phyloP scores from a whole-genome alignment of 2,329 filamentous ascomycete species.

The Bipolaris gigantea region DNA sequence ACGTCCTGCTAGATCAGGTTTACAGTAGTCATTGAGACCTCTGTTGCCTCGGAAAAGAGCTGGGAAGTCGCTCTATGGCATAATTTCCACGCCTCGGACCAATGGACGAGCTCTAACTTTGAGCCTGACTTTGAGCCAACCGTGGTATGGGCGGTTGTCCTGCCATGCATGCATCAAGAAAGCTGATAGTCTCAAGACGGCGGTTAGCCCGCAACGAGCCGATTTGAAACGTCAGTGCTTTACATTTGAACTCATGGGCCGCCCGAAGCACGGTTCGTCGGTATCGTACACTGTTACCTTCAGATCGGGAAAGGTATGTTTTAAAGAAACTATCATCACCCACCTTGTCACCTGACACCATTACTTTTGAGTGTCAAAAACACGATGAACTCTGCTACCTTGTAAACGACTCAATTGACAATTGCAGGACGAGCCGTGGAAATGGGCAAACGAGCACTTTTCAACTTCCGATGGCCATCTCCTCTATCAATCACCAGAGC shows the following conservation, averaged over 20 bases:
- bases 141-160: constrained; percentile 22
- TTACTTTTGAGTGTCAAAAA: neutral
- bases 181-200: constrained; percentile 26
- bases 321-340: too few relatives aligned
- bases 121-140: constrained; percentile 43
- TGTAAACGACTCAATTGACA: neutral
- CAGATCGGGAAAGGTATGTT: constrained; percentile 48
- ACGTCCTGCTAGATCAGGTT: constrained; percentile 55
- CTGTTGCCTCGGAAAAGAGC: constrained; percentile 54
- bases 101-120: constrained; percentile 63
- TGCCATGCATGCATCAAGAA: neutral
- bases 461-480: constrained; percentile 65
- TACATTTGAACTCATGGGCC: constrained; percentile 50
- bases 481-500: constrained; percentile 52
- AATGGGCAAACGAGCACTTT: constrained; percentile 69
- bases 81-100: constrained; percentile 59
- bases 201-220: constrained; percentile 17
- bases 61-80: constrained; percentile 82
- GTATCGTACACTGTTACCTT: constrained; percentile 74
- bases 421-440: constrained; percentile 59
- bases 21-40: constrained; percentile 70
- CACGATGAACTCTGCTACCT: neutral
- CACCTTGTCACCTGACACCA: neutral
- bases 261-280: constrained; percentile 50
- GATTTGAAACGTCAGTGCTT: constrained; percentile 56